Evolutionary conservation across 495 filamentous ascomycete species (phyloP).

Genomic region (Parmelia sp.): DNA sequence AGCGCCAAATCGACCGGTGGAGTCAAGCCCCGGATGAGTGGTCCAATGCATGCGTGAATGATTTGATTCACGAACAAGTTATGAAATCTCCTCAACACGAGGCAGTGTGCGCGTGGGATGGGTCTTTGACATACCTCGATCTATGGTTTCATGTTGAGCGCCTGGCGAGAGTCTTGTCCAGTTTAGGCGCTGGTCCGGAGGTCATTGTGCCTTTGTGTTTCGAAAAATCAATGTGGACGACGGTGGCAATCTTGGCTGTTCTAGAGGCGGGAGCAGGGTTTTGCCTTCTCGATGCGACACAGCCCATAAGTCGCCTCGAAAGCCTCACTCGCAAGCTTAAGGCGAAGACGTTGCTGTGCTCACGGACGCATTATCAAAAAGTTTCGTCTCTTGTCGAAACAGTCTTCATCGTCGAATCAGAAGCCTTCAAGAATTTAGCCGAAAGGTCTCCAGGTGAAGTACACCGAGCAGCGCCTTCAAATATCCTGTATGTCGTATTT

Average conservation of each 20-base stretch:
- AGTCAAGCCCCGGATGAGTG: not conserved
- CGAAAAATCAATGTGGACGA: conserved; percentile 55
- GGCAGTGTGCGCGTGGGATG: conserved; percentile 55
- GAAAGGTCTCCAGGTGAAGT: not conserved
- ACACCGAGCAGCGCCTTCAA: conserved; percentile 8
- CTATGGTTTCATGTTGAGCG: conserved; percentile 33
- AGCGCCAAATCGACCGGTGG: conserved; percentile 10
- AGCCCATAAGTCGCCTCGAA: conserved; percentile 48
- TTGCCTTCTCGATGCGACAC: conserved; percentile 53
- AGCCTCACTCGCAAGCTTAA: conserved; percentile 37
- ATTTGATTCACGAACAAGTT: conserved; percentile 43
- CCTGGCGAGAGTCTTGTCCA: conserved; percentile 43
- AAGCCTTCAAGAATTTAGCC: conserved; percentile 30
- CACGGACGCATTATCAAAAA: conserved; percentile 30
- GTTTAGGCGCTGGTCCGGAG: conserved; percentile 44
- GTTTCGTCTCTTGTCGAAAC: conserved; percentile 31
- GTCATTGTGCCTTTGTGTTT: conserved; percentile 49
- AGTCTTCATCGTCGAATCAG: conserved; percentile 36
- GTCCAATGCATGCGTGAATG: conserved; percentile 40
- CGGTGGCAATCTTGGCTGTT: conserved; percentile 51
- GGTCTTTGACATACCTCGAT: conserved; percentile 49
- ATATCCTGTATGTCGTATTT: conserved; percentile 35
- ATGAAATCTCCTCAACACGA: conserved; percentile 36
- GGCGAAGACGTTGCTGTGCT: conserved; percentile 49
- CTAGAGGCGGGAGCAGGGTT: conserved; percentile 55